Evolutionary conservation across 257 asterid genomes (phyloP).

Genomic region (Penstemon barbatus): DNA sequence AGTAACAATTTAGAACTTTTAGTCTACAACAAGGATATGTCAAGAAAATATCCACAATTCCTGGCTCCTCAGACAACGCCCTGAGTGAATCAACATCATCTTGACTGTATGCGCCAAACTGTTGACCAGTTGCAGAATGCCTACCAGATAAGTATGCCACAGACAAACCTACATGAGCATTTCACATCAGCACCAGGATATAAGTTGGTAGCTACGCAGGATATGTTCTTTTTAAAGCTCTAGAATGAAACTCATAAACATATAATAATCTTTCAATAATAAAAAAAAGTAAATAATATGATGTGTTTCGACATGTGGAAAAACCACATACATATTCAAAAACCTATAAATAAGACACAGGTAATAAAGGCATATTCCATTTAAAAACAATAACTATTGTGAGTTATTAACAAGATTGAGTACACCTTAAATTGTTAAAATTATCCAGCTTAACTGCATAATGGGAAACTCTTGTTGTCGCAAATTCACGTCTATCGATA

Average conservation of each 20-base stretch:
- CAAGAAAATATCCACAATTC: slow-evolving; percentile 77
- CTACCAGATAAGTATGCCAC: slow-evolving; percentile 89
- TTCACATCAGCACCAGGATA: slow-evolving; percentile 26
- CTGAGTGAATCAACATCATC: slow-evolving; percentile 94
- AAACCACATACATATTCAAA: slow-evolving; percentile 2
- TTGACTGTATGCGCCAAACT: slow-evolving; percentile 74
- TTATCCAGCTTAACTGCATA: too few species aligned
- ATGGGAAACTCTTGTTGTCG: too few species aligned
- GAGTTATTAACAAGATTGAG: too few species aligned
- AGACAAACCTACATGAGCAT: slow-evolving; percentile 61
- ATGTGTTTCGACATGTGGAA: slow-evolving; percentile 4
- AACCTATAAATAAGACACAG: neutral
- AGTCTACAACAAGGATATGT: slow-evolving; percentile 73
- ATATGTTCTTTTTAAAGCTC: slow-evolving; percentile 8
- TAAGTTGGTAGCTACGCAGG: slow-evolving; percentile 21
- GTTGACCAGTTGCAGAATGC: slow-evolving; percentile 61
- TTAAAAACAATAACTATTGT: neutral
- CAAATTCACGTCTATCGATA: too few species aligned
- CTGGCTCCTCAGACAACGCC: slow-evolving; percentile 89
- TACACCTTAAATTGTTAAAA: too few species aligned
- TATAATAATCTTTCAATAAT: slow-evolving; percentile 17
- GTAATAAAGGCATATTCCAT: slow-evolving; percentile 2
- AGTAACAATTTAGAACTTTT: slow-evolving; percentile 17
- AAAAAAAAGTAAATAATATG: neutral
- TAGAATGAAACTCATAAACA: slow-evolving; percentile 15